Conservation (phyloP, 139 green algal genomes). For the Tetradesmus lagerheimii region DNA sequence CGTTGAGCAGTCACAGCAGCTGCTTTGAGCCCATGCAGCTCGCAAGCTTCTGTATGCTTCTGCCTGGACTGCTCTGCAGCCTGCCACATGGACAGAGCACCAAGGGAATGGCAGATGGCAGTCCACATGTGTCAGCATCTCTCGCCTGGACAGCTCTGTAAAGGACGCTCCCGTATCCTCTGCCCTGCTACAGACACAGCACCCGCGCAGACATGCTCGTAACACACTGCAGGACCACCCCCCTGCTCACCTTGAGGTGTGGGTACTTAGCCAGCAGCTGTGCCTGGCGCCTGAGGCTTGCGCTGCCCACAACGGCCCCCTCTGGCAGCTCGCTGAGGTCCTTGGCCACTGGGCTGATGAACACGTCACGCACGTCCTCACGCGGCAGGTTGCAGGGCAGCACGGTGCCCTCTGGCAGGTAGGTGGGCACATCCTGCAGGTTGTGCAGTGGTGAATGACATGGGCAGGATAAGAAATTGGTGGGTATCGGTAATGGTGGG, state of each 20-base stretch:
- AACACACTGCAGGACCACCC: too few relatives aligned
- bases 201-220: too few relatives aligned
- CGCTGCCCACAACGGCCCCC: slow-evolving; percentile 91
- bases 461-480: not conserved
- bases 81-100: too few relatives aligned
- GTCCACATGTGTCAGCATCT: too few relatives aligned
- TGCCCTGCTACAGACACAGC: too few relatives aligned
- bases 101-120: too few relatives aligned
- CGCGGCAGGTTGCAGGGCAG: slow-evolving; percentile 98
- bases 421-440: slow-evolving; percentile 97
- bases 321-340: slow-evolving; percentile 91
- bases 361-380: slow-evolving; percentile 98
- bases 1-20: too few relatives aligned
- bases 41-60: too few relatives aligned
- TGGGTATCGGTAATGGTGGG: too few relatives aligned
- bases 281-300: slow-evolving; percentile 92
- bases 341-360: slow-evolving; percentile 90
- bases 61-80: too few relatives aligned
- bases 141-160: not conserved
- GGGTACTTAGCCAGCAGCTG: slow-evolving; percentile 97
- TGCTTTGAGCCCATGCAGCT: too few relatives aligned
- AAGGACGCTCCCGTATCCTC: too few relatives aligned
- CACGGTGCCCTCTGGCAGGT: slow-evolving; percentile 94
- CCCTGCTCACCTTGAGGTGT: slow-evolving; percentile 85
- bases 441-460: not conserved